A percentile compares a stretch with the other conserved stretches of the same genome.
Conservation (phyloP, 805 yeast species). For the Yarrowia hollandica region DNA sequence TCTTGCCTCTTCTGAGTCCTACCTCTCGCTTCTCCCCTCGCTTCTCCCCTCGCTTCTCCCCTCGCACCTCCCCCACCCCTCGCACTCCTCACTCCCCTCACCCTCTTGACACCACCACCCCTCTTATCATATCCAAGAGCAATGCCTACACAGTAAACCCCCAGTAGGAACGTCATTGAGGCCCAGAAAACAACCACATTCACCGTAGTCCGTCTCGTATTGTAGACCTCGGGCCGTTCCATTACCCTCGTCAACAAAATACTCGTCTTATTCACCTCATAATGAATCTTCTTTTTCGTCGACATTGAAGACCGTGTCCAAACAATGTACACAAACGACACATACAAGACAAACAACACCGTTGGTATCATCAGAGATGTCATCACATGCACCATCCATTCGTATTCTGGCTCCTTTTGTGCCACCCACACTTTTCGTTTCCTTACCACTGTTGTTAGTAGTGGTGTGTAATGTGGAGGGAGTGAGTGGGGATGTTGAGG, state of each 20-base stretch:
- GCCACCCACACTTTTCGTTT: neutral
- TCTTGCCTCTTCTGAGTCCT: too few species aligned
- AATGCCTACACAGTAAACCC: neutral
- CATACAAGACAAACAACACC: neutral
- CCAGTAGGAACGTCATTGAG: constrained; percentile 8
- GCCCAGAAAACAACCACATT: neutral
- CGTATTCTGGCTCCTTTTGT: neutral
- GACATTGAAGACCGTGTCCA: neutral
- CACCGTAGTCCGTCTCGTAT: neutral
- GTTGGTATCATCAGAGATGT: neutral
- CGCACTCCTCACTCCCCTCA: too few species aligned
- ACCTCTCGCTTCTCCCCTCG: too few species aligned
- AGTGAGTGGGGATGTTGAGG: too few species aligned
- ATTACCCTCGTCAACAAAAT: constrained; percentile 4
- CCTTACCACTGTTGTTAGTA: neutral
- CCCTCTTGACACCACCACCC: too few species aligned
- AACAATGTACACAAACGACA: neutral
- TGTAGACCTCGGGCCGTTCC: neutral
- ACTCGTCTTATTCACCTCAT: constrained; percentile 11
- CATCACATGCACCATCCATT: neutral
- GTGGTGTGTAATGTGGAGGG: neutral
- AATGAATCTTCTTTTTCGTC: neutral
- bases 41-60: too few species aligned
- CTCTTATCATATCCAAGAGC: neutral
- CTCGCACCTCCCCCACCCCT: too few species aligned